Conservation (phyloP, 1,284 basidiomycete species). For the Cutaneotrichosporon curvatum region DNA sequence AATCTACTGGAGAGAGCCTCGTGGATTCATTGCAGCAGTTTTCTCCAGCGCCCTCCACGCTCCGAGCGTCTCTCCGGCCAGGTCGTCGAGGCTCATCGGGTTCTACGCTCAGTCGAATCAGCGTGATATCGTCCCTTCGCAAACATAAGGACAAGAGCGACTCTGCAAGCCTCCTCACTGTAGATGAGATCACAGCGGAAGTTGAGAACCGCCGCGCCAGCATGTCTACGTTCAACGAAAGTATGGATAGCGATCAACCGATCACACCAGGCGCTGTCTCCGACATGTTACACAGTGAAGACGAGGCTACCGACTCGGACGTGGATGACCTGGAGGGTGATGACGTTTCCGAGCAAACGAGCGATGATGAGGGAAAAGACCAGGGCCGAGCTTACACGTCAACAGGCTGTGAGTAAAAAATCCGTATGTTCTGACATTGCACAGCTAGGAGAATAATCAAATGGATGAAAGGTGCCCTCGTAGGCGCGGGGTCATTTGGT, state of each 20-base stretch:
- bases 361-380: constrained; percentile 47
- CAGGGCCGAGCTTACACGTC: constrained; percentile 56
- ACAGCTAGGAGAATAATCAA: constrained; percentile 64
- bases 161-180: constrained; percentile 83
- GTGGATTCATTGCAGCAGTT: constrained; percentile 62
- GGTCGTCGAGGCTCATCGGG: constrained; percentile 50
- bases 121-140: constrained; percentile 70
- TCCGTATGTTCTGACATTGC: constrained; percentile 3
- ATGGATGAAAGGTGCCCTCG: constrained; percentile 98
- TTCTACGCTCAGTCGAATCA: constrained; percentile 56
- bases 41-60: constrained; percentile 21
- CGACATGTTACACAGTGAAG: constrained; percentile 1
- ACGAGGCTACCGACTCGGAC: constrained; percentile 38
- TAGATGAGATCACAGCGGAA: constrained; percentile 95
- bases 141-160: constrained; percentile 77
- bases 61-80: constrained; percentile 41
- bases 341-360: constrained; percentile 31
- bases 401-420: constrained; percentile 53
- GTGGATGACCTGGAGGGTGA: constrained; percentile 32
- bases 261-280: not conserved
- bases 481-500: constrained; percentile 93
- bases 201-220: constrained; percentile 73
- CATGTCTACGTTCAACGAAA: constrained; percentile 42
- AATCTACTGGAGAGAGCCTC: constrained; percentile 66
- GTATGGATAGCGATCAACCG: constrained; percentile 3